Conservation (phyloP, 495 filamentous ascomycete species). For the Pseudomonodictys pantanalensis region DNA sequence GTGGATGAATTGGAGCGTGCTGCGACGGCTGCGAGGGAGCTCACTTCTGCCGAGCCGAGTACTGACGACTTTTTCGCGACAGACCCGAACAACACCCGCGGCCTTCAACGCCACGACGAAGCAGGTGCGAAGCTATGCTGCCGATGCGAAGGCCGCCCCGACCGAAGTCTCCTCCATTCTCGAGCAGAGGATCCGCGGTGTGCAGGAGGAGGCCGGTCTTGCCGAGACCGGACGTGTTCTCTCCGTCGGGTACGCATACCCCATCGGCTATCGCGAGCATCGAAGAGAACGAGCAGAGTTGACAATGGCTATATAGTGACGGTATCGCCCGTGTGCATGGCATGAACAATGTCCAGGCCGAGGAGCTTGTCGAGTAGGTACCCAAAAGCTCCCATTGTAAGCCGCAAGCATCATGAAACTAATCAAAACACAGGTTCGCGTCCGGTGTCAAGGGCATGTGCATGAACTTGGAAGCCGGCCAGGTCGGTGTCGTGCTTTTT, state of each 20-base stretch:
- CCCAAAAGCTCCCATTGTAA: not conserved
- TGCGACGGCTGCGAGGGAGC: constrained; percentile 24
- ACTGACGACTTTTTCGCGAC: constrained; percentile 39
- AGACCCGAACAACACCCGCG: constrained; percentile 84
- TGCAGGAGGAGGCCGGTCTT: constrained; percentile 91
- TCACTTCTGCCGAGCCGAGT: constrained; percentile 33
- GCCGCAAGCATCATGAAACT: constrained; percentile 31
- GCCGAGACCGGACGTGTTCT: constrained; percentile 98
- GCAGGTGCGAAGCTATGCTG: constrained; percentile 85
- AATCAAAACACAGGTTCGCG: constrained; percentile 71
- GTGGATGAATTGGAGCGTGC: constrained; percentile 3
- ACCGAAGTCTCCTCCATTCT: constrained; percentile 99
- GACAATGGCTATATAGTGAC: constrained; percentile 65
- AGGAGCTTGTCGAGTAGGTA: constrained; percentile 99
- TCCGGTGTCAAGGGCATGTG: constrained; percentile 99
- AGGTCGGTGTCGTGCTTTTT: constrained; percentile 99
- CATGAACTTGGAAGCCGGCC: constrained; percentile 99
- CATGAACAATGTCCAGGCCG: constrained; percentile 99
- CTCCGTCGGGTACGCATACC: constrained; percentile 84
- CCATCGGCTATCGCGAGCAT: constrained; percentile 23
- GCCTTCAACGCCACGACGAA: constrained; percentile 66
- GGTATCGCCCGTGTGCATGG: constrained; percentile 99
- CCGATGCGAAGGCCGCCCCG: constrained; percentile 89
- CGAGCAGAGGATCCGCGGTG: constrained; percentile 97
- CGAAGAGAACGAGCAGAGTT: constrained; percentile 38